Conservation (phyloP, 1,139 yeast genomes). For the Candida tropicalis region DNA sequence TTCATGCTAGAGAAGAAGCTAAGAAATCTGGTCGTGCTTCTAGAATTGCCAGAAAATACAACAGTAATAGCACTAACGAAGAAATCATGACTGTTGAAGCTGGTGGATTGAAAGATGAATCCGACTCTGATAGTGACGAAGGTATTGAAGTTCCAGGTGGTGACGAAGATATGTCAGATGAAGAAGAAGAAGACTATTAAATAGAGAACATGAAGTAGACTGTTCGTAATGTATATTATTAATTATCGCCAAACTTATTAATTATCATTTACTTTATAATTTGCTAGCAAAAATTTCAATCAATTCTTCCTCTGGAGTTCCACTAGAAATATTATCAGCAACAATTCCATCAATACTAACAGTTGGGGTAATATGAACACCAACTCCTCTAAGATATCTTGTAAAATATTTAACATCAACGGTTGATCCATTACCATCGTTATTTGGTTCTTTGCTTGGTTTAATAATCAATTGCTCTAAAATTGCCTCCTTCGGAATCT, state of each 20-base stretch:
- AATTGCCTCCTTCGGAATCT: constrained; percentile 40
- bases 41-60: constrained; percentile 73
- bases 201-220: background rate
- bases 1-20: constrained; percentile 60
- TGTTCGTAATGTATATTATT: too few species aligned
- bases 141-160: constrained; percentile 21
- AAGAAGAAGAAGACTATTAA: constrained; percentile 6
- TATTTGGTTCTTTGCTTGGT: constrained; percentile 33
- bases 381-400: constrained; percentile 71
- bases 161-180: constrained; percentile 9
- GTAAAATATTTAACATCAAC: constrained; percentile 74
- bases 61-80: constrained; percentile 46
- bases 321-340: constrained; percentile 40
- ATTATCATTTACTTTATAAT: constrained; percentile 10
- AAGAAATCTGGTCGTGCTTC: constrained; percentile 58
- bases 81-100: constrained; percentile 62
- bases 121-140: constrained; percentile 56
- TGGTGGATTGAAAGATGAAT: constrained; percentile 59
- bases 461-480: constrained; percentile 34
- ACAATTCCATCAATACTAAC: constrained; percentile 70
- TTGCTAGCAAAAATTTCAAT: constrained; percentile 28
- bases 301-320: constrained; percentile 36
- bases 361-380: constrained; percentile 87
- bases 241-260: too few species aligned
- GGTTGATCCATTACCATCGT: constrained; percentile 61